These are phyloP conservation scores for Bruguiera parviflora DNA, from an alignment of 345 rosid genomes.

Conservation along the genomic window DNA sequence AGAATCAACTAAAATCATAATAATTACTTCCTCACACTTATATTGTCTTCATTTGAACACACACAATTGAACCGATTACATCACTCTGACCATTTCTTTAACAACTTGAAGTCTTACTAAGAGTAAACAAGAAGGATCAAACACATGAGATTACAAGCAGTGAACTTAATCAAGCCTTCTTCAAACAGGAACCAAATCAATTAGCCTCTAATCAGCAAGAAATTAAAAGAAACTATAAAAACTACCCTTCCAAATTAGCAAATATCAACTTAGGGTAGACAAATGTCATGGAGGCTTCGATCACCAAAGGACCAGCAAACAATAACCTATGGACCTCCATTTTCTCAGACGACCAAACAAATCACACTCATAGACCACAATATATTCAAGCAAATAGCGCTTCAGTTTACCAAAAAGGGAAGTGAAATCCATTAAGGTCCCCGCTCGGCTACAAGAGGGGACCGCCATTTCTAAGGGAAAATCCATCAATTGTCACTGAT, in stretches of 20 bases:
- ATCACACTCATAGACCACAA: too few species aligned
- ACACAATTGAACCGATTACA: too few species aligned
- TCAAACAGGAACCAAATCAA: background rate
- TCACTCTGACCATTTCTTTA: too few species aligned
- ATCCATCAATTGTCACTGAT: too few species aligned
- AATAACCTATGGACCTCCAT: background rate
- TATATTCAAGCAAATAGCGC: too few species aligned
- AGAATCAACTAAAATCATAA: too few species aligned
- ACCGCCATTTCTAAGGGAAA: too few species aligned
- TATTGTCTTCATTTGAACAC: background rate
- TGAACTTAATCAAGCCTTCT: background rate
- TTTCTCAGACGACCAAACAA: constrained; percentile 36
- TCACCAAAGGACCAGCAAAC: background rate
- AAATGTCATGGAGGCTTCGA: background rate
- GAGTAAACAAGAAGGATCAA: background rate
- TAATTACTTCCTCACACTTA: too few species aligned
- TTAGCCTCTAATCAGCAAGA: background rate
- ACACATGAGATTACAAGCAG: background rate
- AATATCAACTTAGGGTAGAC: background rate
- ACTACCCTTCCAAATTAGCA: background rate
- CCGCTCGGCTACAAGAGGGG: too few species aligned
- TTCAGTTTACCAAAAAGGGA: too few species aligned
- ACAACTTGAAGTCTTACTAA: background rate
- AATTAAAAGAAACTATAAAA: background rate
- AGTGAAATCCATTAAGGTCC: too few species aligned